Evolutionary conservation across 164 flowering plant species (phyloP), one percentile per base, ranked within the genome.

Genomic region (Platanus orientalis): DNA sequence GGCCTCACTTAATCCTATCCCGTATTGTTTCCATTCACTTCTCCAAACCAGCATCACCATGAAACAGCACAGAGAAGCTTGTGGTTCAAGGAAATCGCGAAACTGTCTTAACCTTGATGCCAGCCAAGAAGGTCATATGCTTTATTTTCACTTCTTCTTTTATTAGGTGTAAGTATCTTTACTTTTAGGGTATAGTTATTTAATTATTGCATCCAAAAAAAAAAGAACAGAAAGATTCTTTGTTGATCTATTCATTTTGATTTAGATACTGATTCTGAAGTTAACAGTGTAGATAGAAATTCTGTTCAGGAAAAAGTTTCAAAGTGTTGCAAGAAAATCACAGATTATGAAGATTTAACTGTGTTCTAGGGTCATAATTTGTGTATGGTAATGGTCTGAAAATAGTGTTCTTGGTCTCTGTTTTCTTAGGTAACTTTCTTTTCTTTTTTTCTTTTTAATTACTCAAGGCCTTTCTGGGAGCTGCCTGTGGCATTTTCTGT

Each of bases 31-130:
- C n/a, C n/a, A n/a, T n/a, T n/a, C n/a, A n/a, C n/a, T n/a, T n/a
- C n/a, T n/a, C n/a, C n/a, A n/a, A n/a, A n/a, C n/a, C n/a, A n/a
- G n/a, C n/a, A n/a, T n/a, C n/a, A n/a, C n/a, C n/a, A n/a, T n/a
- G n/a, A n/a, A n/a, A n/a, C n/a, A n/a, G n/a, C n/a, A n/a, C n/a
- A n/a, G n/a, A n/a, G n/a, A n/a, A n/a, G n/a, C n/a, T n/a, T n/a
- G n/a, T n/a, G 96, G 89, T 73, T 84, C 96, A 30, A 72, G 58
- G 55, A 81, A 76, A 61, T 76, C 94, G 13, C 94, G 86, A 76
- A 89, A 94, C 0, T 92, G 97, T 63, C 94, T 92, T 27, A 90
- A 92, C 51, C 97, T 94, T 23, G 97, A 92, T 57, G 96, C 97
- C 1, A 89, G 92, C 81, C 59, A 84, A 28, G 97, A 89, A 53